Percentiles rank a stretch among this genome's conserved stretches.
phyloP scores from a whole-genome alignment of 75 land plant genomes.

The Azolla pinnata region DNA sequence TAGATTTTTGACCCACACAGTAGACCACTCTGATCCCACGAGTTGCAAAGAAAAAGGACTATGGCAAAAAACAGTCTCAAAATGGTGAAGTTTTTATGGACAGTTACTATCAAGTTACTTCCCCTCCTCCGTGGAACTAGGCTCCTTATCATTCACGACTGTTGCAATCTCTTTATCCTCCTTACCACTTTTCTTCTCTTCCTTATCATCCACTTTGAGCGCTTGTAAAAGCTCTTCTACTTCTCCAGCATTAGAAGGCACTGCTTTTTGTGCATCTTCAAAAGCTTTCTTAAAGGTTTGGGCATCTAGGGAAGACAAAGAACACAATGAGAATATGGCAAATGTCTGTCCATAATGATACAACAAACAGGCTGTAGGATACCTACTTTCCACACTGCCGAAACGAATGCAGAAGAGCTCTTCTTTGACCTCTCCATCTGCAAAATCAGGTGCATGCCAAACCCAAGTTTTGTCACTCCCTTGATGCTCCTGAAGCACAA shows the following conservation, averaged over 20 bases:
- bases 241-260: not conserved
- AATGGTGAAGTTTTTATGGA: not conserved
- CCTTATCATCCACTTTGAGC: conserved; percentile 11
- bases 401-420: conserved; percentile 37
- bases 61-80: not conserved
- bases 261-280: conserved; percentile 7
- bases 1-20: not conserved
- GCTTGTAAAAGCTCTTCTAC: not conserved
- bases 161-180: not conserved
- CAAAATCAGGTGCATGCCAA: conserved; percentile 40
- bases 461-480: conserved; percentile 43
- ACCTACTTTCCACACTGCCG: conserved; percentile 26
- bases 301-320: conserved; percentile 5
- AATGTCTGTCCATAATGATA: too few species aligned
- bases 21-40: not conserved
- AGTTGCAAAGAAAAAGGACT: not conserved
- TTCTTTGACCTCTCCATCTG: conserved; percentile 39
- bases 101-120: not conserved
- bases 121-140: not conserved
- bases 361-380: too few species aligned
- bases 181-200: not conserved
- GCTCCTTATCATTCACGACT: not conserved
- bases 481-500: conserved; percentile 34
- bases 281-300: conserved; percentile 6
- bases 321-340: too few species aligned